Conservation (phyloP, 1,284 basidiomycete species). For the Ustilago bromivora region DNA sequence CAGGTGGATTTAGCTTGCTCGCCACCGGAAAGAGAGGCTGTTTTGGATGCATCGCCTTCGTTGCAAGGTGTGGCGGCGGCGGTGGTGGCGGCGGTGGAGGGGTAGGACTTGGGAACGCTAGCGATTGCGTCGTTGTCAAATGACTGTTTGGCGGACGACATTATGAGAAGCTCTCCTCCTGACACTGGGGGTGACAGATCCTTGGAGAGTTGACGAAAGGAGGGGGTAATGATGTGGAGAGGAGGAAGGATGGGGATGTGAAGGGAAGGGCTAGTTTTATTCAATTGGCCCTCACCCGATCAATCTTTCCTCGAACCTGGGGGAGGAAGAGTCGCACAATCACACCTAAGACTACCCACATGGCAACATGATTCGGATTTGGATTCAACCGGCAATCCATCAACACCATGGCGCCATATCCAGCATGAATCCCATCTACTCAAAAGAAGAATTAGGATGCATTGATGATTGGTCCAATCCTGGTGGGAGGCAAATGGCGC, state of each 20-base stretch:
- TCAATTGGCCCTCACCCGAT: not conserved
- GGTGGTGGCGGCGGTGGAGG: not conserved
- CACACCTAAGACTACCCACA: constrained; percentile 5
- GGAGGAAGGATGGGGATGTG: not conserved
- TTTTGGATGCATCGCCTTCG: constrained; percentile 30
- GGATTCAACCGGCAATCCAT: constrained; percentile 1
- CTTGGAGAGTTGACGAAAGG: constrained; percentile 17
- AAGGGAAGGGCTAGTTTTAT: constrained; percentile 13
- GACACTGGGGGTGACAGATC: constrained; percentile 24
- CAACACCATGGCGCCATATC: constrained; percentile 24
- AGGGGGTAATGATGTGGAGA: not conserved
- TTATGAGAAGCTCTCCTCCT: constrained; percentile 33
- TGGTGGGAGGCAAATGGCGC: not conserved
- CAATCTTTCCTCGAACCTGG: not conserved
- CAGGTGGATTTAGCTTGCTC: constrained; percentile 22
- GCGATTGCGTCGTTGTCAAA: constrained; percentile 43
- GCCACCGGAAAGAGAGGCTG: constrained; percentile 19
- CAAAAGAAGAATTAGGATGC: not conserved
- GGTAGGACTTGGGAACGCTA: constrained; percentile 38
- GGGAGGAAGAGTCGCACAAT: not conserved
- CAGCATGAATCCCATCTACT: constrained; percentile 9
- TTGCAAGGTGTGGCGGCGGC: not conserved
- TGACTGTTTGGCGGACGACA: constrained; percentile 39
- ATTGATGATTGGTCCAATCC: not conserved
- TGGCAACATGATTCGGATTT: constrained; percentile 11